Percentiles rank a stretch among this genome's conserved stretches.
Conservation (phyloP, 306 rosid genomes). For the Cucurbita argyrosperma region DNA sequence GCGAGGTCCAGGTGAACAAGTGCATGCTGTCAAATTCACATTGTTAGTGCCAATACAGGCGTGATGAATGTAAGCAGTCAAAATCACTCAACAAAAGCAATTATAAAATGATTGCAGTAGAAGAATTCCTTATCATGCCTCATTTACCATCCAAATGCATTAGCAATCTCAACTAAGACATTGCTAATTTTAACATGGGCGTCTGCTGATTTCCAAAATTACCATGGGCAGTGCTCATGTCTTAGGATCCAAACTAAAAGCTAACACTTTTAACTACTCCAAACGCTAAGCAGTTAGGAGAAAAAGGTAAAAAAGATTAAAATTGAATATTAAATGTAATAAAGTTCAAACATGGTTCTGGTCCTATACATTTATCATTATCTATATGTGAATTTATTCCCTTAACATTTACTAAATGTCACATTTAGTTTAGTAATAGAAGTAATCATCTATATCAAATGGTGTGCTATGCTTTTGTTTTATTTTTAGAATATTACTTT, state of each 20-base stretch:
- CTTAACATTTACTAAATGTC: not conserved
- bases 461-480: not conserved
- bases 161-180: not conserved
- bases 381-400: not conserved
- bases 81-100: not conserved
- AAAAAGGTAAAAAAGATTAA: not conserved
- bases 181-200: not conserved
- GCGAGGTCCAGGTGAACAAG: not conserved
- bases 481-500: not conserved
- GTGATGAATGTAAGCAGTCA: not conserved
- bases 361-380: not conserved
- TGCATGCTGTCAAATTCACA: not conserved
- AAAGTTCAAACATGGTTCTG: not conserved
- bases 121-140: not conserved
- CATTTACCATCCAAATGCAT: not conserved
- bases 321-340: not conserved
- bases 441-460: not conserved
- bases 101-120: not conserved
- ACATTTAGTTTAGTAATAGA: not conserved
- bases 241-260: not conserved
- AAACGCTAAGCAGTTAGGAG: not conserved
- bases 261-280: not conserved
- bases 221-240: not conserved
- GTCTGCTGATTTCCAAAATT: not conserved
- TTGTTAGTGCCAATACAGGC: not conserved